Evolutionary conservation across 106 monocot genomes (phyloP), one percentile per base, ranked within the genome.

Genomic region (Platanthera guangdongensis): DNA sequence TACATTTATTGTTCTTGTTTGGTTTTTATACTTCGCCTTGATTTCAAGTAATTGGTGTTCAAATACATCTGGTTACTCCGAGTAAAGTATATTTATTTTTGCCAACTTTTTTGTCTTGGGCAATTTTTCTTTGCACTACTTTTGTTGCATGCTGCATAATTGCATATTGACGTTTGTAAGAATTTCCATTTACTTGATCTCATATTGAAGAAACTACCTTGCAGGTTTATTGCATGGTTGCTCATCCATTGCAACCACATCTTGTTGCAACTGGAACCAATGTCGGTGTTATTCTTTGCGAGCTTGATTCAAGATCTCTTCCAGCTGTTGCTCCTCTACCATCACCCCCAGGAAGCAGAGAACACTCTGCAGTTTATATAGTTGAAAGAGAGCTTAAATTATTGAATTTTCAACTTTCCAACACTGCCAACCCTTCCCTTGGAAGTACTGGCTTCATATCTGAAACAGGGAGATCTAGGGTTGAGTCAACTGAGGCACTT

Each of bases 221-320:
- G 59, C 72, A 97, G 97, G 97, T 92, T 47, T 97, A 97, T 71
- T 97, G 97, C 83, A 97, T 97, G 97, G 97, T 97, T 70, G 94
- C 97, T 73, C 97, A 97, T 87, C 91, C 97, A 71, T 82, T 97
- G 77, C 97, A 97, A 76, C 97, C 97, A 68, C 94, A 97, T 68
- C 94, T 97, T 81, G 97, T 97, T 80, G 97, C 94, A 21, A 94
- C 97, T 53, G 97, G 97, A 14, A 97, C 97, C 72, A 97, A 97
- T 75, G 83, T 97, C 73, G 97, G 97, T 57, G 83, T 97, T 60
- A 97, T 97, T 81, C 78, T 97, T 25, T 92, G 97, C 52, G 97
- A 97, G 88, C 94, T 97, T 85, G 97, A 97, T 82, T 64, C 97
- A 69, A 89, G 87, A 75, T 87, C 97, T 75, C 93, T 97, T 85